Evolutionary conservation across 345 rosid genomes (phyloP), one percentile per base, ranked within the genome.

Genomic region (Sapria himalayana): DNA sequence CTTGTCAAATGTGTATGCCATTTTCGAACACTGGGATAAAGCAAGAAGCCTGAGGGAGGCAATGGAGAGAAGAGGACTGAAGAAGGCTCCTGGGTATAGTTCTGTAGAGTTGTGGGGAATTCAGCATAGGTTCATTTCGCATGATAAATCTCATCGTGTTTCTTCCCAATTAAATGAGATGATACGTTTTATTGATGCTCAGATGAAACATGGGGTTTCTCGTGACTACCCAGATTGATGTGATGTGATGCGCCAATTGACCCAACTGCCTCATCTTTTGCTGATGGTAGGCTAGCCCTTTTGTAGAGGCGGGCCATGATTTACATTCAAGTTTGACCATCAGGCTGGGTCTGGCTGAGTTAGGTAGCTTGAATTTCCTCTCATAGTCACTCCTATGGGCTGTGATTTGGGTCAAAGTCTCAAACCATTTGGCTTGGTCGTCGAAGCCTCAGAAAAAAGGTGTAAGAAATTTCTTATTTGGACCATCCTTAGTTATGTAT

Each of bases 31-130:
- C 33, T 78, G 74, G 81, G 77, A 60, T 0, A 79, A 81, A 15
- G 82, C 84, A 7, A 67, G 67, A 52, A 58, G 37, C 51, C 73
- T 27, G 54, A 72, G 92, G 38, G 60, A 65, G 54, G 69, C 63
- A 29, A 86, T 81, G 97, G 94, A 78, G 59, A 64, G 47, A 41
- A 78, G 71, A 58, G 96, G 92, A 9, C 59, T 73, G 55, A 85
- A 71, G 71, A 85, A 81, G 59, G 33, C 63, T 37, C 76, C 85
- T 2, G 92, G 89, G 19, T 68, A 65, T 49, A 86, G 92, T 44
- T 56, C 55, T 15, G 60, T 76, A 31, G 85, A 74, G 50, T 52
- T 66, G 39, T 32, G 53, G 12, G 84, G 69, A 41, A 43, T 32
- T 7, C 55, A 50, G 17, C 72, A 81, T 56, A 67, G 71, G 55